phyloP scores from a whole-genome alignment of 2,329 filamentous ascomycete genomes.

The Monilinia vaccinii-corymbosi region DNA sequence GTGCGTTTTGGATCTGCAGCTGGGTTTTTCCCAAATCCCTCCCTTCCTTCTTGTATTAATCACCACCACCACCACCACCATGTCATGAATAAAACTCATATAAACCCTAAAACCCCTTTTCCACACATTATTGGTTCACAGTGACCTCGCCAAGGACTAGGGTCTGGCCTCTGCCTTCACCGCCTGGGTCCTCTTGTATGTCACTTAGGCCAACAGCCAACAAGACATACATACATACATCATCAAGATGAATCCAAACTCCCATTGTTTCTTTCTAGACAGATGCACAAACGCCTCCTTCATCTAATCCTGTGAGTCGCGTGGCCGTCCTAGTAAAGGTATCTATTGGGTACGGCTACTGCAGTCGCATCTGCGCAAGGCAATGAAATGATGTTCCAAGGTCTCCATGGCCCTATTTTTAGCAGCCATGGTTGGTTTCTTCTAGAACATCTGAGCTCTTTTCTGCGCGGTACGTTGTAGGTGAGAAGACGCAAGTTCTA shows the following conservation, averaged over 20 bases:
- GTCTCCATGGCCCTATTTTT: background rate
- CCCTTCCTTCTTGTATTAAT: background rate
- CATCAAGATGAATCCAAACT: background rate
- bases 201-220: background rate
- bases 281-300: background rate
- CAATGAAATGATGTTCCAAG: background rate
- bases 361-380: background rate
- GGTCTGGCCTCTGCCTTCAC: background rate
- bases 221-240: too few species aligned
- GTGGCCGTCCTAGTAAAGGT: background rate
- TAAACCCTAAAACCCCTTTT: conserved; percentile 1
- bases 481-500: background rate
- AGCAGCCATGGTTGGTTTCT: background rate
- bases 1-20: background rate
- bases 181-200: too few species aligned
- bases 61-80: background rate
- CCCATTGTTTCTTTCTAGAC: background rate
- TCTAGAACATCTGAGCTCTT: conserved; percentile 1
- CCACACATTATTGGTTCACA: background rate
- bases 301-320: background rate
- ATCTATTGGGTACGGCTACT: background rate
- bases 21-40: background rate
- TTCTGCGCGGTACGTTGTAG: background rate
- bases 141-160: background rate
- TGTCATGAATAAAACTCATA: background rate